Evolutionary conservation across 306 rosid species (phyloP).

Genomic region (Gastrolobium bilobum): DNA sequence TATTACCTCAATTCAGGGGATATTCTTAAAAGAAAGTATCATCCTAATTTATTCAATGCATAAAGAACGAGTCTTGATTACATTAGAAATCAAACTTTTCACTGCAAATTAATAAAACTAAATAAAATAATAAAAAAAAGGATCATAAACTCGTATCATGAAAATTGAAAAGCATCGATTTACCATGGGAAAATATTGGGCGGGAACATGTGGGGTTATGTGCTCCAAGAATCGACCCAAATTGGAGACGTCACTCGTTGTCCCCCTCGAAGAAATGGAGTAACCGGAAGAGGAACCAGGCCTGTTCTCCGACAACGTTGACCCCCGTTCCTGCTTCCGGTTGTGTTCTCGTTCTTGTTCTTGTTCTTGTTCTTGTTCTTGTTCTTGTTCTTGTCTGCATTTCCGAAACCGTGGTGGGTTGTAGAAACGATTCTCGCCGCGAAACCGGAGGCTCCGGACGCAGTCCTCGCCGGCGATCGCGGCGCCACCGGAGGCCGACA

Average conservation of each 20-base stretch:
- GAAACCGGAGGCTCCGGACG: constrained; percentile 33
- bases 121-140: not conserved
- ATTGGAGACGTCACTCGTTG: constrained; percentile 56
- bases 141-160: not conserved
- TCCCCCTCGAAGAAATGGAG: constrained; percentile 59
- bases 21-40: constrained; percentile 12
- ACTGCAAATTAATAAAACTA: not conserved
- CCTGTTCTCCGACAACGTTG: constrained; percentile 47
- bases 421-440: constrained; percentile 70
- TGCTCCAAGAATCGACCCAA: constrained; percentile 77
- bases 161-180: constrained; percentile 35
- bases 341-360: constrained; percentile 31
- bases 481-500: constrained; percentile 68
- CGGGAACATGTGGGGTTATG: constrained; percentile 69
- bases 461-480: constrained; percentile 58
- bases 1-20: not conserved
- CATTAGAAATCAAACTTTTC: not conserved
- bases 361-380: constrained; percentile 45
- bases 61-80: not conserved
- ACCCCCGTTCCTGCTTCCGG: not conserved
- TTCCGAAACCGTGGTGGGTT: constrained; percentile 78
- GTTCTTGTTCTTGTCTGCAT: constrained; percentile 51
- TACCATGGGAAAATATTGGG: constrained; percentile 68
- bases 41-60: not conserved
- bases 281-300: constrained; percentile 57